Evolutionary conservation across 805 yeast species (phyloP).

Genomic region (Teunomyces gatunensis): DNA sequence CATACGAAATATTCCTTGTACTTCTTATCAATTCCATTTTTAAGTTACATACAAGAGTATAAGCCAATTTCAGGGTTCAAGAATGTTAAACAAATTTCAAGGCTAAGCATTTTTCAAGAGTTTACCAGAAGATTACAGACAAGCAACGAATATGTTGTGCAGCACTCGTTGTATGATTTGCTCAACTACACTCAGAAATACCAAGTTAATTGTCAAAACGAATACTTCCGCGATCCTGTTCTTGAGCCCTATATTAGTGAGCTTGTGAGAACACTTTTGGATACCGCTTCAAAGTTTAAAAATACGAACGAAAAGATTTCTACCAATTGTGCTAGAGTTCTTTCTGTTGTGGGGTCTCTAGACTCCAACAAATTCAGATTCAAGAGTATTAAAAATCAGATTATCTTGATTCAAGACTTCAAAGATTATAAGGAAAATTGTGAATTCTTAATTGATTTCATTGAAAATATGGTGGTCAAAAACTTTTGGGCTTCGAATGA

Average conservation of each 20-base stretch:
- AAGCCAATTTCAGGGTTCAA: slow-evolving; percentile 12
- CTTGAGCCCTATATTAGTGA: slow-evolving; percentile 35
- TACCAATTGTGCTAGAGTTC: slow-evolving; percentile 59
- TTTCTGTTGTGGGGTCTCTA: slow-evolving; percentile 74
- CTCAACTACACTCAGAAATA: slow-evolving; percentile 49
- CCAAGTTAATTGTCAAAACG: slow-evolving; percentile 48
- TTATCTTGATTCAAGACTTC: slow-evolving; percentile 60
- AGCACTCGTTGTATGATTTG: slow-evolving; percentile 68
- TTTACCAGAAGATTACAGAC: slow-evolving; percentile 55
- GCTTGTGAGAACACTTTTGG: slow-evolving; percentile 52
- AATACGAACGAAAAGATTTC: slow-evolving; percentile 48
- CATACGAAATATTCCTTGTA: slow-evolving; percentile 48
- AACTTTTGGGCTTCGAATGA: slow-evolving; percentile 88
- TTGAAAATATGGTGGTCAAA: slow-evolving; percentile 71
- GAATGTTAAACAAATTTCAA: slow-evolving; percentile 25
- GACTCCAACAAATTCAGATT: slow-evolving; percentile 59
- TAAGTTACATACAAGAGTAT: slow-evolving; percentile 19
- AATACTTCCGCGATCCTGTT: slow-evolving; percentile 34
- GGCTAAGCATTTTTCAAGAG: slow-evolving; percentile 42
- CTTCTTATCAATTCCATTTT: slow-evolving; percentile 50
- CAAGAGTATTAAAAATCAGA: slow-evolving; percentile 39
- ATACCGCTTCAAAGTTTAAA: slow-evolving; percentile 56
- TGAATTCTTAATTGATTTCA: slow-evolving; percentile 59
- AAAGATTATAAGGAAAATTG: slow-evolving; percentile 59
- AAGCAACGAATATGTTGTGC: slow-evolving; percentile 67